These are phyloP conservation scores for Candida quercuum DNA, from an alignment of 805 yeast species.

Conservation along the genomic window DNA sequence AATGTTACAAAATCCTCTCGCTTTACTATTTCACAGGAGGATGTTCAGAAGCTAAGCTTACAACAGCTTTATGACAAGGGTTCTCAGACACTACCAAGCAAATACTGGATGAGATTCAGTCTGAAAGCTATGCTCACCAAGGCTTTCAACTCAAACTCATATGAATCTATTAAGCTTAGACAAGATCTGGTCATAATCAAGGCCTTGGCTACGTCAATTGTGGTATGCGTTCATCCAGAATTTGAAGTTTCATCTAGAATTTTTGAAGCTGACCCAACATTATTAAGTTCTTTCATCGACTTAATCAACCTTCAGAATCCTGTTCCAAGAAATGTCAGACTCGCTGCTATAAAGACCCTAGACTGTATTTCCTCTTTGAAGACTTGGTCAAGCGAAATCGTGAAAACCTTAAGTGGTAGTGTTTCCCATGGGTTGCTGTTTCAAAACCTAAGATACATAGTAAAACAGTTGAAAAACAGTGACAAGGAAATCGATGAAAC, in stretches of 20 bases:
- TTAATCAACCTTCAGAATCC: constrained; percentile 61
- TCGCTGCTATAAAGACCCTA: constrained; percentile 60
- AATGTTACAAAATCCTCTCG: constrained; percentile 40
- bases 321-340: constrained; percentile 48
- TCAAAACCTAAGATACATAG: constrained; percentile 63
- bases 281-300: constrained; percentile 64
- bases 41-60: constrained; percentile 45
- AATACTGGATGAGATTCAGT: constrained; percentile 59
- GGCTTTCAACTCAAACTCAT: constrained; percentile 56
- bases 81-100: constrained; percentile 48
- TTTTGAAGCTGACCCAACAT: constrained; percentile 67
- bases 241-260: constrained; percentile 58
- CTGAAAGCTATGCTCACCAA: constrained; percentile 61
- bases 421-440: constrained; percentile 80
- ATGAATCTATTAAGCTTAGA: constrained; percentile 50
- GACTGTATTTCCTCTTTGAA: constrained; percentile 64
- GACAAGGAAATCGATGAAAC: constrained; percentile 40
- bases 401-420: constrained; percentile 77
- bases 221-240: constrained; percentile 51
- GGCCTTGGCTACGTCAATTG: constrained; percentile 60
- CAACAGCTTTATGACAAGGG: constrained; percentile 66
- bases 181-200: constrained; percentile 56
- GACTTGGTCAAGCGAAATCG: constrained; percentile 69
- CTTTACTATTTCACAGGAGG: constrained; percentile 48
- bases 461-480: constrained; percentile 41